Conservation (phyloP, 1,139 yeast species). For the Taphrina wiesneri region DNA sequence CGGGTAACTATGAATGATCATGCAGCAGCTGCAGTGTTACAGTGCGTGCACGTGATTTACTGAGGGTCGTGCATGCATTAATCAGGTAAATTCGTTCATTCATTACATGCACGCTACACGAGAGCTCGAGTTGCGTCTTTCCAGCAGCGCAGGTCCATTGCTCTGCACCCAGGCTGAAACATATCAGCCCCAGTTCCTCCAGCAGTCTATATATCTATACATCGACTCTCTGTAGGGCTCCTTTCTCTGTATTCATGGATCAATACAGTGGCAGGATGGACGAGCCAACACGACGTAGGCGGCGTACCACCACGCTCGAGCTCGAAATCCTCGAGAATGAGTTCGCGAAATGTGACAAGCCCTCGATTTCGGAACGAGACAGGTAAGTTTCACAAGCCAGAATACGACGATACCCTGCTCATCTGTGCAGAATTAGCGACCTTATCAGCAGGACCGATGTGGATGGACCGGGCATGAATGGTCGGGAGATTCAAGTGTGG, state of each 20-base stretch:
- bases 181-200: background rate
- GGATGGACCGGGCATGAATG: constrained; percentile 30
- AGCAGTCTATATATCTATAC: background rate
- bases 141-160: background rate
- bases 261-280: constrained; percentile 10
- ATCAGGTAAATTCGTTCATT: constrained; percentile 5
- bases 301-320: constrained; percentile 91
- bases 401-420: constrained; percentile 59
- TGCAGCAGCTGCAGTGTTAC: constrained; percentile 1
- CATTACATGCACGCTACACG: background rate
- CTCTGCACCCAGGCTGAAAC: background rate
- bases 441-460: constrained; percentile 6
- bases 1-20: constrained; percentile 14
- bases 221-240: background rate
- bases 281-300: constrained; percentile 55
- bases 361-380: constrained; percentile 81
- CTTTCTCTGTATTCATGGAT: background rate
- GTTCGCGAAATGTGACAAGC: constrained; percentile 74
- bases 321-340: constrained; percentile 75
- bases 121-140: background rate
- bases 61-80: background rate
- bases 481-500: constrained; percentile 59
- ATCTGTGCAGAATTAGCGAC: constrained; percentile 14
- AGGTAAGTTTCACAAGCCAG: constrained; percentile 74
- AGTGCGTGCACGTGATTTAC: background rate